These are phyloP conservation scores for Pleurotus salmoneostramineus DNA, from an alignment of 768 basidiomycete species.

Conservation along the genomic window DNA sequence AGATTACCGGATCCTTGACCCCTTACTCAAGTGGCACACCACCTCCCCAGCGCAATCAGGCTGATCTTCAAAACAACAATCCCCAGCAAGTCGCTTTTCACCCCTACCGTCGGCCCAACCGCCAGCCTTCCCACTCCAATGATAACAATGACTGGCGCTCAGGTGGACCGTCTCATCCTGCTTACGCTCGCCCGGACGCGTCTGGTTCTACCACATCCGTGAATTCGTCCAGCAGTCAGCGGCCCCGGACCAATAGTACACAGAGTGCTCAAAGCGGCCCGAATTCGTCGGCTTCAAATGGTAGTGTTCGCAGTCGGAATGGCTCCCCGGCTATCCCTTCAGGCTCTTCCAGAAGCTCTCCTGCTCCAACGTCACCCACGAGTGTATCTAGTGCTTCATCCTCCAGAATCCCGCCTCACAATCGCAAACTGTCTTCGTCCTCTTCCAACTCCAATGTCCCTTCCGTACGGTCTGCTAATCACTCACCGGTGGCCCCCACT, in stretches of 20 bases:
- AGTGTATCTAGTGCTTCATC: conserved; percentile 11
- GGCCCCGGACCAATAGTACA: conserved; percentile 68
- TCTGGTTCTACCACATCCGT: conserved; percentile 77
- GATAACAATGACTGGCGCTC: conserved; percentile 48
- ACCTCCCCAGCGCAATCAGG: conserved; percentile 53
- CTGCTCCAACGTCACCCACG: conserved; percentile 12
- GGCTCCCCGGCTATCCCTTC: conserved; percentile 24
- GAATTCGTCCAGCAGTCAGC: conserved; percentile 57
- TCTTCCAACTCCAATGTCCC: conserved; percentile 43
- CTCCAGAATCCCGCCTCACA: conserved; percentile 29
- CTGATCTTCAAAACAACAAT: conserved; percentile 28
- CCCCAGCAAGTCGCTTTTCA: conserved; percentile 62
- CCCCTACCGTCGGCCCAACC: conserved; percentile 73
- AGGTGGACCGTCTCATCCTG: conserved; percentile 56
- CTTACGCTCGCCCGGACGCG: conserved; percentile 77
- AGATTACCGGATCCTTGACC: conserved; percentile 46
- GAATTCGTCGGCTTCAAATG: conserved; percentile 26
- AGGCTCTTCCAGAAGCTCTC: conserved; percentile 22
- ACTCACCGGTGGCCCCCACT: conserved; percentile 27
- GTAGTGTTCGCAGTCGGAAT: conserved; percentile 32
- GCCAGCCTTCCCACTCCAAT: conserved; percentile 35
- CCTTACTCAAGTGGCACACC: conserved; percentile 71
- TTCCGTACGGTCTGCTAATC: conserved; percentile 25
- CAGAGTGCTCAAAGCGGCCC: conserved; percentile 54
- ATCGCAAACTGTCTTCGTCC: conserved; percentile 40